Base-by-base conservation (phyloP, 2,329 filamentous ascomycete genomes). In the Penicillium thymicola region DNA sequence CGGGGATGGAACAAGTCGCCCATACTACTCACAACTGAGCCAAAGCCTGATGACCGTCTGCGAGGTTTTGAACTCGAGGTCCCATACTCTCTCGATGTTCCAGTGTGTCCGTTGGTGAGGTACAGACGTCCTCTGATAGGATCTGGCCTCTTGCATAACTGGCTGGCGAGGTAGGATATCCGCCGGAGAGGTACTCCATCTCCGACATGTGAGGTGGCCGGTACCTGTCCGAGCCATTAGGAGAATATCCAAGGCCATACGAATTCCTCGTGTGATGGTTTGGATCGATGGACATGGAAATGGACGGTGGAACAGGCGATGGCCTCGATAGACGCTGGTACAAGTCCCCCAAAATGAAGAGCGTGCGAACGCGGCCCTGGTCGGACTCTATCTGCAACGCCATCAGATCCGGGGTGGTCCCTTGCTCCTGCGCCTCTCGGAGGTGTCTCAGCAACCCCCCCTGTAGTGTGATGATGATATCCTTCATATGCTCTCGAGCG, bases 401-500 rank as follows among this genome's bases (percentile, higher is more conserved):
- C 14, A 55, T 48, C 28, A 70, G 70, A 53, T 77, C 69, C 6
- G 74, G 48, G 4, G 65, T 61, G 10, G 60, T 63, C 45, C 72
- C 67, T 32, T 71, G 67, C 45, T 70, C 62, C 42, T 63, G 68
- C 8, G 71, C 67, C 21, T 59, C 63, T 5, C 69, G 67, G 10
- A 77, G 67, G 23, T 68, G 69, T 21, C 64, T 63, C 30, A 76
- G 63, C 25, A 77, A 54, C 1, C 67, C 67, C 41, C 68, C 59
- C 58, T 77, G 74, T 2, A 77, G 64, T 34, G 65, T 68, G 51
- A 73, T 73, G 32, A 75, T 64, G 40, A 77, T 72, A 56, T 75
- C 72, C 58, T 75, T 75, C 59, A 77, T 65, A 40, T 71, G 65
- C 48, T 76, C 72, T 2, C 72, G 65, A 18, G 74, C 71, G 41